Conservation (phyloP, 805 yeast genomes). For the Henningerozyma blattae region DNA sequence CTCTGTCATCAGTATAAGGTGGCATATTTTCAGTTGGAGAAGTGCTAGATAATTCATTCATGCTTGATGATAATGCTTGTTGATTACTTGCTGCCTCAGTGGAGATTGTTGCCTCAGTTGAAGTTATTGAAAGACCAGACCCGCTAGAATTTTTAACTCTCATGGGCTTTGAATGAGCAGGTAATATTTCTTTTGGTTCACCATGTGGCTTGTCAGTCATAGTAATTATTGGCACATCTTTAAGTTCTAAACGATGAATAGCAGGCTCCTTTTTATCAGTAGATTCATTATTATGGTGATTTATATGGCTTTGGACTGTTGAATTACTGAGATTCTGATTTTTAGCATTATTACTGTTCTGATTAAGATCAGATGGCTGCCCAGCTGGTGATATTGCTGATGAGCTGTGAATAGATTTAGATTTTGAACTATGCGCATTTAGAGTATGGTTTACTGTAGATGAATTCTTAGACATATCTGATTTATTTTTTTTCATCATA, state of each 20-base stretch:
- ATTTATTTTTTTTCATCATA: slow-evolving; percentile 29
- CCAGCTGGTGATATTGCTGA: neutral
- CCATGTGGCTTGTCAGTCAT: neutral
- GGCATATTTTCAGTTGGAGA: neutral
- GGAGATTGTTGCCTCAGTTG: neutral
- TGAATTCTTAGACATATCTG: neutral
- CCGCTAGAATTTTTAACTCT: neutral
- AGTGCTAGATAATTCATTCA: neutral
- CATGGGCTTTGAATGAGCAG: neutral
- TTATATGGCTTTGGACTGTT: too few relatives aligned
- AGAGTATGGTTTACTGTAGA: neutral
- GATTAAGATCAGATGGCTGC: too few relatives aligned
- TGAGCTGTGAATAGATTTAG: neutral
- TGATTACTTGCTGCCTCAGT: too few relatives aligned
- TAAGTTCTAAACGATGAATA: too few relatives aligned
- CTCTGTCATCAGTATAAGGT: slow-evolving; percentile 1
- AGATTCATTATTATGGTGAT: neutral
- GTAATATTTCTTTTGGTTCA: too few relatives aligned
- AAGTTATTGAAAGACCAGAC: neutral
- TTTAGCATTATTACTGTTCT: too few relatives aligned
- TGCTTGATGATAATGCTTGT: too few relatives aligned
- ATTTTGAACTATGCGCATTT: neutral
- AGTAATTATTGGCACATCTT: too few relatives aligned
- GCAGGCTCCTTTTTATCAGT: too few relatives aligned
- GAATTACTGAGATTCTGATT: neutral